Evolutionary conservation across 192 early-diverging fungal genomes (phyloP), one percentile per base, ranked within the genome.

Genomic region (Dissophora ornata): DNA sequence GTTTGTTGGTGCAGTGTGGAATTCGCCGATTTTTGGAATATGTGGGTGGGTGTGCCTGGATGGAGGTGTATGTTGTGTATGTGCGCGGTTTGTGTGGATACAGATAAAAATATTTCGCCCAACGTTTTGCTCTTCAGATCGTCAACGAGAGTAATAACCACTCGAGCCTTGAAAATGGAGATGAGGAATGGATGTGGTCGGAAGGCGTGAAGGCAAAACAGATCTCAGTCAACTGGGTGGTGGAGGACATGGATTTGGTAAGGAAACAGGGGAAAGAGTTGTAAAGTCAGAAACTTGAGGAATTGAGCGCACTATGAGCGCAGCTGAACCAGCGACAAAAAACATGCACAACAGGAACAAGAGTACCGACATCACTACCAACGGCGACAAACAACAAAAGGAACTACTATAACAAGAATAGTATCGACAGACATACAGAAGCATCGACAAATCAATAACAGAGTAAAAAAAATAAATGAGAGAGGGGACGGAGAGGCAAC

Each of bases 1-100:
- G 47, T 42, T 41, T 50, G 65, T 65, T 21, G 45, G 42, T 41
- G 63, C 33, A 29, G 24, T 10, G 63, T 36, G 29, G 53, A 56
- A 57, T 48, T 25, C 1, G 8, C 28, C 19, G 28, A 29, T 57
- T 18, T 57, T 41, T 21, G 33, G 55, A 26, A n/a, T n/a, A n/a
- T n/a, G n/a, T n/a, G n/a, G n/a, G n/a, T n/a, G n/a, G n/a, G n/a
- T n/a, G n/a, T n/a, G n/a, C n/a, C n/a, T n/a, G n/a, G n/a, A n/a
- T n/a, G n/a, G n/a, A n/a, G 18, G 44, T 6, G 4, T 10, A 10
- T 45, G 6, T 45, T 29, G 18, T 34, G 32, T 30, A 44, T 15
- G 19, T 34, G 29, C 19, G 29, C n/a, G 11, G 41, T 30, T 54
- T n/a, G 16, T 36, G 53, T 19, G 15, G 53, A n/a, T 1, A 0